A percentile compares a stretch with the other conserved stretches of the same genome.
Evolutionary conservation across 2,329 filamentous ascomycete genomes (phyloP).

Genomic region (Elsinoe batatas): DNA sequence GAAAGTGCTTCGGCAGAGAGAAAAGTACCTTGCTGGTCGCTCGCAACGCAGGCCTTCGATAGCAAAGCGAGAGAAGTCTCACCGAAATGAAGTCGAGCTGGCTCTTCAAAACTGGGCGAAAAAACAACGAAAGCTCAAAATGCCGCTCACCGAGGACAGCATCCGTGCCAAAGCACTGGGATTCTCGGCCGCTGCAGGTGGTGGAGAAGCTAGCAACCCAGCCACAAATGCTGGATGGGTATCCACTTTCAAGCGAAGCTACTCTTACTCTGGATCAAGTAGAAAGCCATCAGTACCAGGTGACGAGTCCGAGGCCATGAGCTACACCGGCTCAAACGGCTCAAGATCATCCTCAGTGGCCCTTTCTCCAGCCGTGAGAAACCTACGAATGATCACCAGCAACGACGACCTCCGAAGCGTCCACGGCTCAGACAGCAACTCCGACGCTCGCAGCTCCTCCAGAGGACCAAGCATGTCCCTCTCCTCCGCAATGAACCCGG

Average conservation of each 20-base stretch:
- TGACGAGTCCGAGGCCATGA: conserved; percentile 60
- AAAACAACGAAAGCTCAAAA: conserved; percentile 68
- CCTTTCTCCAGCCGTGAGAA: conserved; percentile 58
- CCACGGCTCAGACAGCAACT: conserved; percentile 42
- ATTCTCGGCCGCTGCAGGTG: conserved; percentile 64
- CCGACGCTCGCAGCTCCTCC: not conserved
- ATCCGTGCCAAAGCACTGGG: conserved; percentile 76
- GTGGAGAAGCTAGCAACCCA: conserved; percentile 43
- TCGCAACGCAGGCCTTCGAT: conserved; percentile 68
- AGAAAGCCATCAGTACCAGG: conserved; percentile 46
- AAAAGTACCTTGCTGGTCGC: conserved; percentile 83
- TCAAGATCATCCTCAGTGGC: conserved; percentile 30
- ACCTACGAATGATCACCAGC: conserved; percentile 51
- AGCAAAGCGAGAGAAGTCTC: conserved; percentile 5
- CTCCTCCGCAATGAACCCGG: not conserved
- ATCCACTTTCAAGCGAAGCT: conserved; percentile 89
- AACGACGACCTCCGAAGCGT: conserved; percentile 58
- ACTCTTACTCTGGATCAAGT: conserved; percentile 42
- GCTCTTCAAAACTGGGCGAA: conserved; percentile 79
- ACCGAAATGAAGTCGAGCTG: conserved; percentile 66
- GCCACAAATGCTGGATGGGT: conserved; percentile 73
- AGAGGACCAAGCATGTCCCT: conserved; percentile 2
- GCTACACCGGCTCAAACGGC: conserved; percentile 44
- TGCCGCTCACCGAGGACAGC: conserved; percentile 64
- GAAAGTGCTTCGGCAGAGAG: conserved; percentile 88